Evolutionary conservation across 2,329 filamentous ascomycete species (phyloP).

Genomic region (Penicillium thymicola): DNA sequence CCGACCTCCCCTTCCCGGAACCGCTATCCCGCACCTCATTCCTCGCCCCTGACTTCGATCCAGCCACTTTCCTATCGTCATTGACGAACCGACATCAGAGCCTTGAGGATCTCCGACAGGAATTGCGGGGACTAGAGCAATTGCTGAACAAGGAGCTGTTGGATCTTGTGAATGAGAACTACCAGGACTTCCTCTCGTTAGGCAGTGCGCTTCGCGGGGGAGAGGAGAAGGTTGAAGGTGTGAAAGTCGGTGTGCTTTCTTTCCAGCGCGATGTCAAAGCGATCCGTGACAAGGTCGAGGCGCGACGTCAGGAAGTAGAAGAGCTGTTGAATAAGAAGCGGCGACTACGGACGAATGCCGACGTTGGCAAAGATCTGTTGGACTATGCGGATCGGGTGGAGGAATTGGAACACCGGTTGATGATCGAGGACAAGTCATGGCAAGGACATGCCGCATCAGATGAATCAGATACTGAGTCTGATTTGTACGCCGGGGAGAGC

Average conservation of each 20-base stretch:
- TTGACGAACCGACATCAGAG: conserved; percentile 88
- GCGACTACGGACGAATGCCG: conserved; percentile 61
- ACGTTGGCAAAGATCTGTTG: conserved; percentile 52
- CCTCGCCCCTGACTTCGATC: conserved; percentile 71
- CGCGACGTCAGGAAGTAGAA: conserved; percentile 62
- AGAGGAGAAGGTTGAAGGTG: conserved; percentile 86
- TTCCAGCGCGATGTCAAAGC: conserved; percentile 79
- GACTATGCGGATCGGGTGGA: conserved; percentile 47
- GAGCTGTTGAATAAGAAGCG: conserved; percentile 64
- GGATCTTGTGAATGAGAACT: conserved; percentile 93
- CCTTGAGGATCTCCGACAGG: conserved; percentile 84
- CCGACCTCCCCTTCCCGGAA: conserved; percentile 78
- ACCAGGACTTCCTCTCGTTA: conserved; percentile 82
- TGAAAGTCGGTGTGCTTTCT: conserved; percentile 79
- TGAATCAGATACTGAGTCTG: conserved; percentile 34
- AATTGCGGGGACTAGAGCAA: conserved; percentile 76
- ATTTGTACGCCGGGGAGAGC: conserved; percentile 35
- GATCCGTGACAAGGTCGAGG: conserved; percentile 63
- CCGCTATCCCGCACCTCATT: conserved; percentile 83
- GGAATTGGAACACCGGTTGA: conserved; percentile 65
- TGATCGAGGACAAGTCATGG: conserved; percentile 53
- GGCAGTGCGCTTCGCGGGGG: conserved; percentile 80
- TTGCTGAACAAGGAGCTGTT: conserved; percentile 81
- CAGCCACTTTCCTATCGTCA: conserved; percentile 76
- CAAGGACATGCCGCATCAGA: conserved; percentile 14